Evolutionary conservation across 768 basidiomycete species (phyloP), one percentile per base, ranked within the genome.

Genomic region (Trametes gibbosa): DNA sequence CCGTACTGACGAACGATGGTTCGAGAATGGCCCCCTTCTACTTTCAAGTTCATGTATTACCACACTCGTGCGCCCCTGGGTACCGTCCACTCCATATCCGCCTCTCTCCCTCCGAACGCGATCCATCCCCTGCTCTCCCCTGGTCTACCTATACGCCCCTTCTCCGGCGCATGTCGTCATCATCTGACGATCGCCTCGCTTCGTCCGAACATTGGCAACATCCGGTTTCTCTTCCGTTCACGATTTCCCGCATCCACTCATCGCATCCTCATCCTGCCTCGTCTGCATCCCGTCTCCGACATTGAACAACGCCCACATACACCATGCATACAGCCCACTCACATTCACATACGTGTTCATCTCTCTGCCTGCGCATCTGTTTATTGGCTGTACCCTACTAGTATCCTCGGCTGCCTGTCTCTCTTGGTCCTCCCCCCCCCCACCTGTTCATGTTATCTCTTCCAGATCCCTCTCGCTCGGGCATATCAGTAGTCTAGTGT

Each of bases 301-400:
- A 50, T 50, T 41, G 40, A 37, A 34, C 50, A 57, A 32, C 48
- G 14, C 56, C 17, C 27, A 4, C 29, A 10, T 10, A 32, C 55
- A 39, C 34, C 55, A 49, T 49, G 13, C 17, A 10, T 8, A 14
- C 43, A 45, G 3, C 43, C 23, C 43, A 9, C 13, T 13, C 23
- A 24, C 12, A 14, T 29, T 23, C 50, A 19, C 35, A 23, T 35
- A 10, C 10, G 21, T 42, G 24, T 32, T 35, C 25, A 39, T 37
- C 49, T 39, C 53, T 29, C 53, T 29, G 59, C 55, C 56, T 61
- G 54, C 55, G 25, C 55, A 61, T 56, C 60, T 56, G 50, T 61
- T 56, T 61, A 60, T 61, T 56, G 50, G 42, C n/a, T 61, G 42
- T 46, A 56, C 43, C 34, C 48, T 42, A 37, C 49, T 35, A 17